Base-by-base conservation (phyloP, 2,329 filamentous ascomycete genomes). In the Penicillium sp. region DNA sequence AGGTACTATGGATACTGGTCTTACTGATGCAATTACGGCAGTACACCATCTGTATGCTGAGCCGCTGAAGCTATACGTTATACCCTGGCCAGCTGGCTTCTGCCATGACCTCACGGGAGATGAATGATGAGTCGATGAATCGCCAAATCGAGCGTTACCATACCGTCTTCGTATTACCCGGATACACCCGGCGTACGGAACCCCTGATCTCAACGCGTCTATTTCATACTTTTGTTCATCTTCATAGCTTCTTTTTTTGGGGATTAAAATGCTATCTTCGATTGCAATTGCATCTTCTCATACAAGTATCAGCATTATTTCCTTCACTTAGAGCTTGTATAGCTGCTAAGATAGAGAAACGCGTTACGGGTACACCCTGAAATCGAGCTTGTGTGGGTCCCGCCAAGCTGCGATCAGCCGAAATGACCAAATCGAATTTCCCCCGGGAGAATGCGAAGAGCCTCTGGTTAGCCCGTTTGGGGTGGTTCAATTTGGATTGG, bases 331-430 rank as follows among this genome's bases (percentile, higher is more conserved):
- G 18, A n/a, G 14, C 7, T 9, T 38, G 2, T 10, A 39, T 18
- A 35, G 16, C 26, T 26, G 7, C 14, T 18, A 11, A 14, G 2
- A 30, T 42, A 29, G 45, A 6, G 30, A 10, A 44, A 27, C 34
- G 40, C 46, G 51, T 50, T 44, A 49, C 45, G 51, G 26, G 13
- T 42, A 44, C 43, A 48, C 44, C 45, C 51, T 53, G 51, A 39
- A 43, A 59, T 60, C 52, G 55, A 65, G 62, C 62, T 65, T 58
- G 51, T 65, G 62, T 64, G 61, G 62, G 62, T 64, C 62, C 44
- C 44, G 61, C 62, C 61, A 64, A 62, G 58, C 53, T 61, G 61
- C 55, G 58, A 62, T 56, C 60, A 57, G 55, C 60, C 61, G 55
- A 56, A 43, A 57, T 62, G 57, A 56, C 48, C 35, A 50, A 57